Evolutionary conservation across 192 early-diverging fungal genomes (phyloP).

Genomic region (Gonapodya sp.): DNA sequence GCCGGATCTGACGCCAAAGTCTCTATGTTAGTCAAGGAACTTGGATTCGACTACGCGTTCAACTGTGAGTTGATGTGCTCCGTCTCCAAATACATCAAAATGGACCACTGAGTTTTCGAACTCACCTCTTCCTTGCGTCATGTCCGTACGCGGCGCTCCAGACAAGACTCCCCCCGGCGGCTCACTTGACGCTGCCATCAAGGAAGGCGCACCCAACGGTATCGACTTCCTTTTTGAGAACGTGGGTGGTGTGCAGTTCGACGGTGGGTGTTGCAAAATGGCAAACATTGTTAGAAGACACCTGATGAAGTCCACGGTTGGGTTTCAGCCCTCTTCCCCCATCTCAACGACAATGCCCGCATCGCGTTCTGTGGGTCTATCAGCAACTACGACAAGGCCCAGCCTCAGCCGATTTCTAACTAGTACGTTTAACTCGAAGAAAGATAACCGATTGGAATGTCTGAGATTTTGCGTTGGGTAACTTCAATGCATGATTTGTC

Average conservation of each 20-base stretch:
- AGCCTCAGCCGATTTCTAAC: neutral
- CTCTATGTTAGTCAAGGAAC: slow-evolving; percentile 45
- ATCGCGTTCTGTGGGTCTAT: slow-evolving; percentile 36
- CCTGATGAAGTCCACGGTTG: neutral
- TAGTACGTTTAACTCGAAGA: no score
- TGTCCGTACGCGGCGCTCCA: no score
- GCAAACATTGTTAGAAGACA: slow-evolving; percentile 7
- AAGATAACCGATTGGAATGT: no score
- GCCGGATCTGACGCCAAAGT: slow-evolving; percentile 81
- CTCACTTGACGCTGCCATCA: slow-evolving; percentile 35
- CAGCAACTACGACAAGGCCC: neutral
- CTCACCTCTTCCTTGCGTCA: neutral
- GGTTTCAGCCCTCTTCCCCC: neutral
- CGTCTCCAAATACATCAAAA: neutral
- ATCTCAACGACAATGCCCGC: slow-evolving; percentile 48
- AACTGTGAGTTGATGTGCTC: slow-evolving; percentile 32
- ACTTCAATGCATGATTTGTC: no score
- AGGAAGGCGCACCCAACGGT: slow-evolving; percentile 57
- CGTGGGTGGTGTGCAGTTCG: slow-evolving; percentile 52
- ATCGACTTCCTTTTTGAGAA: slow-evolving; percentile 84
- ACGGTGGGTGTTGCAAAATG: neutral
- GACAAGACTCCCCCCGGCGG: slow-evolving; percentile 59
- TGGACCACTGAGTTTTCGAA: neutral
- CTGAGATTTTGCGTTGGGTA: no score
- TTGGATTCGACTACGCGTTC: slow-evolving; percentile 74